A percentile compares a stretch with the other conserved stretches of the same genome.
phyloP scores from a whole-genome alignment of 2,329 filamentous ascomycete genomes.

The Bretziella fagacearum region DNA sequence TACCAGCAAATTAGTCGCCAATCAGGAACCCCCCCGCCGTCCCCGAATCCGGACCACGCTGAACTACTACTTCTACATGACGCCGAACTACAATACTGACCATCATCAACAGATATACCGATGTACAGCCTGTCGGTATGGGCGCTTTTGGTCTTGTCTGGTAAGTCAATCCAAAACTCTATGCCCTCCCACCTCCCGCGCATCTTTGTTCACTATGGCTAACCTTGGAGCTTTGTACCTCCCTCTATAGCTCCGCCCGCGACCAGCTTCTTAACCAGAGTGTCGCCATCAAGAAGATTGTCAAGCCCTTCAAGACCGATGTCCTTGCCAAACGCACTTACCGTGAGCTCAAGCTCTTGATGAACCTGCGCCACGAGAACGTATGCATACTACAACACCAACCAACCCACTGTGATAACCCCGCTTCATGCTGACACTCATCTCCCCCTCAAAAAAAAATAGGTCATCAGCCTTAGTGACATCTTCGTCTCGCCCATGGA shows the following conservation, averaged over 20 bases:
- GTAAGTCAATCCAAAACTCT: constrained; percentile 34
- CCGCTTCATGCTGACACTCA: not conserved
- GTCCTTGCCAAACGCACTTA: constrained; percentile 96
- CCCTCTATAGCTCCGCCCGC: constrained; percentile 68
- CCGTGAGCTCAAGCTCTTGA: constrained; percentile 89
- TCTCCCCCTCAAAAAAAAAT: constrained; percentile 13
- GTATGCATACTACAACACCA: constrained; percentile 29
- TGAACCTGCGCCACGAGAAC: constrained; percentile 94
- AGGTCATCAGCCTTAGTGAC: constrained; percentile 96
- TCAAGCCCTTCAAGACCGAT: constrained; percentile 99
- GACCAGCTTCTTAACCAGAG: constrained; percentile 95
- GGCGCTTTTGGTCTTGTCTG: constrained; percentile 96
- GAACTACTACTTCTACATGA: too few species aligned
- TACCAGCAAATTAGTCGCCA: too few species aligned
- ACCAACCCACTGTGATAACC: not conserved
- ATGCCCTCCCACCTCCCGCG: not conserved
- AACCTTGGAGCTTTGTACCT: too few species aligned
- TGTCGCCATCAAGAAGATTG: constrained; percentile 99
- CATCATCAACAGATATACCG: constrained; percentile 82
- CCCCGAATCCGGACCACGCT: not conserved
- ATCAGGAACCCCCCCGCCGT: not conserved
- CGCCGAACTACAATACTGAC: too few species aligned
- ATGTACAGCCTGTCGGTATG: constrained; percentile 97
- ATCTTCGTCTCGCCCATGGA: constrained; percentile 99
- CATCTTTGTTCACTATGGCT: constrained; percentile 8